Percentiles rank a stretch among this genome's conserved stretches.
Evolutionary conservation across 345 rosid genomes (phyloP).

Genomic region (Punica granatum): DNA sequence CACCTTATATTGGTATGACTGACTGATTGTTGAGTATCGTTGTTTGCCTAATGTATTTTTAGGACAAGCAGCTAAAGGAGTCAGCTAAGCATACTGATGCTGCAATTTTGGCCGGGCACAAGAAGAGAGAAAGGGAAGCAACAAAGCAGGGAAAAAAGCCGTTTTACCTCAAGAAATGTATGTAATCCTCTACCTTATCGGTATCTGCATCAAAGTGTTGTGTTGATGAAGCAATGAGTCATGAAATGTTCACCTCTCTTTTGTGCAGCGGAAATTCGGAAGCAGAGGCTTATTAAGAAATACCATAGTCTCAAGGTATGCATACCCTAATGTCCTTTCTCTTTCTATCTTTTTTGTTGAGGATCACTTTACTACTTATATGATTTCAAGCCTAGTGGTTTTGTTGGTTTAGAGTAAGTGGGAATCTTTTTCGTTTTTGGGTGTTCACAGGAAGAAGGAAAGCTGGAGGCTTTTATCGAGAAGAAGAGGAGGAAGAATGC

Average conservation of each 20-base stretch:
- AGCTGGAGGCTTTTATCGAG: slow-evolving; percentile 72
- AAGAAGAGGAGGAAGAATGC: slow-evolving; percentile 85
- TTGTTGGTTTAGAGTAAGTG: neutral
- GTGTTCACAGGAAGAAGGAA: slow-evolving; percentile 53
- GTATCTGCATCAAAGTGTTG: neutral
- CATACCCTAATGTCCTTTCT: neutral
- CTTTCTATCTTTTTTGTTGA: neutral
- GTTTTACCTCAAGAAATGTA: slow-evolving; percentile 83
- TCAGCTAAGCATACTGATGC: slow-evolving; percentile 50
- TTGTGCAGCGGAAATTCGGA: slow-evolving; percentile 74
- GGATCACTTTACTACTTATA: neutral
- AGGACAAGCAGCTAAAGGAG: slow-evolving; percentile 75
- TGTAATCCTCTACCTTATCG: neutral
- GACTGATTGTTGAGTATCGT: neutral
- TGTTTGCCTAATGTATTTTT: slow-evolving; percentile 7
- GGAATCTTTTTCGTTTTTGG: neutral
- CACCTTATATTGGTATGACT: neutral
- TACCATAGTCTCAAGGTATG: slow-evolving; percentile 69
- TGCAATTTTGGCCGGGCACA: slow-evolving; percentile 63
- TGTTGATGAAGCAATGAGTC: no score
- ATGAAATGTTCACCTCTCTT: neutral
- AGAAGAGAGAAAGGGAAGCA: slow-evolving; percentile 83
- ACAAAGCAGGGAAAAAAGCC: slow-evolving; percentile 78
- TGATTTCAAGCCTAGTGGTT: neutral
- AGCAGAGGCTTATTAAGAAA: slow-evolving; percentile 61